Percentiles rank a stretch among this genome's conserved stretches.
phyloP scores from a whole-genome alignment of 441 rosid genomes.

The Pelargonium australe region DNA sequence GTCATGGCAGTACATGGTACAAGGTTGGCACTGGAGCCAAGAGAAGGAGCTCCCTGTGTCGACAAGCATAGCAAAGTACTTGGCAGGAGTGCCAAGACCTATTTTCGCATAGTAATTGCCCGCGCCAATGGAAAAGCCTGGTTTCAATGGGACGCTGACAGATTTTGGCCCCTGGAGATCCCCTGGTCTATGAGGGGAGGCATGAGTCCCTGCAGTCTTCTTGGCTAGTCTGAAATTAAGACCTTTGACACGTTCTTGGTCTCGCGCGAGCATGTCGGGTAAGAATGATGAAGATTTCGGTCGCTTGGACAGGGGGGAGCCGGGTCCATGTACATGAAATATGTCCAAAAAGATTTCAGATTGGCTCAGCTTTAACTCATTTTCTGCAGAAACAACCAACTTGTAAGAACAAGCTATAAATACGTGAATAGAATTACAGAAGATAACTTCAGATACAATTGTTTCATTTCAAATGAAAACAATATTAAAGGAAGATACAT shows the following conservation, averaged over 20 bases:
- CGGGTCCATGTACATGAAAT: conserved; percentile 18
- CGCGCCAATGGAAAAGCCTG: conserved; percentile 4
- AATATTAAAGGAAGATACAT: neutral
- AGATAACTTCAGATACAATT: neutral
- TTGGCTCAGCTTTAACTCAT: neutral
- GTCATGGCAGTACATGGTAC: conserved; percentile 23
- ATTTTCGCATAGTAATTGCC: conserved; percentile 10
- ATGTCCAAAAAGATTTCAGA: conserved; percentile 9
- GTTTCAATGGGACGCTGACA: conserved; percentile 20
- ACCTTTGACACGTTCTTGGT: conserved; percentile 17
- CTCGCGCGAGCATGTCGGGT: conserved; percentile 12
- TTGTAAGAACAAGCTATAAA: neutral
- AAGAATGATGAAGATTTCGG: conserved; percentile 8
- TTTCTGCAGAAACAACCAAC: conserved; percentile 17
- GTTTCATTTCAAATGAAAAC: neutral
- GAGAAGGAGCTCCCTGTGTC: conserved; percentile 13
- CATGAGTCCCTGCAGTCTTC: neutral
- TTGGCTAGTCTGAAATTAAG: conserved; percentile 11
- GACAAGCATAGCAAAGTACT: conserved; percentile 8
- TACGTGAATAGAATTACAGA: neutral
- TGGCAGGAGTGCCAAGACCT: conserved; percentile 10
- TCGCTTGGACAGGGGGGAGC: conserved; percentile 2
- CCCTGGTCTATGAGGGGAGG: neutral
- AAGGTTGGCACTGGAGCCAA: conserved; percentile 27
- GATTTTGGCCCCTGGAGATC: conserved; percentile 5